phyloP scores from a whole-genome alignment of 202 grass and related monocot species.

The Setaria viridis region DNA sequence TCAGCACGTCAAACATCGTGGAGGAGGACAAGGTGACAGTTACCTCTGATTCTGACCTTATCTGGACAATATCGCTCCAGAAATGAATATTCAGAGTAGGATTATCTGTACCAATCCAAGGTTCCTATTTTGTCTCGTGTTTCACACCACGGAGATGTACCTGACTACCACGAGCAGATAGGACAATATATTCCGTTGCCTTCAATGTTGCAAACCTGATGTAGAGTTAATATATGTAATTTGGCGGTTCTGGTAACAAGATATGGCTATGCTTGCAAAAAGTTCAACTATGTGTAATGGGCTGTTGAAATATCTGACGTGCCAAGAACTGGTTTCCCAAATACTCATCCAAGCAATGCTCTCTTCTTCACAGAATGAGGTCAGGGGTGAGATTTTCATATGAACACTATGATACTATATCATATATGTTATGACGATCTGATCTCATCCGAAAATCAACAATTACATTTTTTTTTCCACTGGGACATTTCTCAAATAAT shows the following conservation, averaged over 20 bases:
- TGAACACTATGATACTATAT: no score
- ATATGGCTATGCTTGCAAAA: background rate
- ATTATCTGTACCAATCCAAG: background rate
- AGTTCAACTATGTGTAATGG: background rate
- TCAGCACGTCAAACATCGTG: conserved; percentile 80
- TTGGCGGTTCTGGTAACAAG: background rate
- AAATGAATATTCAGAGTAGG: background rate
- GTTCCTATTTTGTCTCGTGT: conserved; percentile 13
- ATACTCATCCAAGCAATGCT: no score
- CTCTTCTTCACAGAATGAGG: no score
- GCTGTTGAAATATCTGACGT: no score
- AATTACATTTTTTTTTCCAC: background rate
- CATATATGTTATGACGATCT: background rate
- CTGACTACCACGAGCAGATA: background rate
- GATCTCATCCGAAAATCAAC: background rate
- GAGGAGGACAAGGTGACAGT: conserved; percentile 63
- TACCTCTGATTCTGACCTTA: conserved; percentile 68
- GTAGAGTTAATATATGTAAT: background rate
- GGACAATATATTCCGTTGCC: background rate
- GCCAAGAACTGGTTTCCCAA: background rate
- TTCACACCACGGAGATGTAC: background rate
- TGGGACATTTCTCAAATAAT: background rate
- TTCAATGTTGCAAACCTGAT: background rate
- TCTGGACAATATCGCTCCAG: conserved; percentile 85
- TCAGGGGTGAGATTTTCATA: background rate